Conservation (phyloP, 2,329 filamentous ascomycete species). For the Diplodia seriata region DNA sequence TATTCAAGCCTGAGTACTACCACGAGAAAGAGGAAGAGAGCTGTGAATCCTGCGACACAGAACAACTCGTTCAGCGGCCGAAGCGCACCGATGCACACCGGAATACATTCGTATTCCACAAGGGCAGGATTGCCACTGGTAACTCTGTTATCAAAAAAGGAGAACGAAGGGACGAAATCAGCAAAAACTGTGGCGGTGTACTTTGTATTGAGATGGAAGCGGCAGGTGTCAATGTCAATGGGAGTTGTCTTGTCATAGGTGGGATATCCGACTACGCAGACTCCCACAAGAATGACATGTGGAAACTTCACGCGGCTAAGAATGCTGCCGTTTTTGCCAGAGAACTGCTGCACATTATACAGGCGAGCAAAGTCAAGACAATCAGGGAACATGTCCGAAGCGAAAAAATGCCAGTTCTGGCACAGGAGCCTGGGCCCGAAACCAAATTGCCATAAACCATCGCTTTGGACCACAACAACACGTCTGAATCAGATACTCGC, state of each 20-base stretch:
- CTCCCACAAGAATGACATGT: slow-evolving; percentile 39
- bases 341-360: slow-evolving; percentile 31
- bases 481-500: too few relatives aligned
- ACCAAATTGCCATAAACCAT: too few relatives aligned
- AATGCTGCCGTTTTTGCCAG: slow-evolving; percentile 37
- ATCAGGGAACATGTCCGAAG: not conserved
- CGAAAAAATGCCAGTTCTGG: too few relatives aligned
- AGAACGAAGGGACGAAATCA: not conserved
- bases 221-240: slow-evolving; percentile 36
- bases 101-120: slow-evolving; percentile 1
- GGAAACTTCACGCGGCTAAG: slow-evolving; percentile 37
- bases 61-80: not conserved
- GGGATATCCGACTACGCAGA: slow-evolving; percentile 42
- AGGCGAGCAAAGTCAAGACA: not conserved
- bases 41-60: not conserved
- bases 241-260: slow-evolving; percentile 40
- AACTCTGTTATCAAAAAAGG: not conserved
- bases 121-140: slow-evolving; percentile 10
- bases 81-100: not conserved
- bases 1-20: not conserved
- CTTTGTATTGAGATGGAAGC: slow-evolving; percentile 37
- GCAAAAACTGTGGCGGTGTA: slow-evolving; percentile 6
- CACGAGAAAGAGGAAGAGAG: not conserved
- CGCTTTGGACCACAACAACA: too few relatives aligned
- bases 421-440: too few relatives aligned